Conservation (phyloP, 2,329 filamentous ascomycete genomes). For the Nemania abortiva region DNA sequence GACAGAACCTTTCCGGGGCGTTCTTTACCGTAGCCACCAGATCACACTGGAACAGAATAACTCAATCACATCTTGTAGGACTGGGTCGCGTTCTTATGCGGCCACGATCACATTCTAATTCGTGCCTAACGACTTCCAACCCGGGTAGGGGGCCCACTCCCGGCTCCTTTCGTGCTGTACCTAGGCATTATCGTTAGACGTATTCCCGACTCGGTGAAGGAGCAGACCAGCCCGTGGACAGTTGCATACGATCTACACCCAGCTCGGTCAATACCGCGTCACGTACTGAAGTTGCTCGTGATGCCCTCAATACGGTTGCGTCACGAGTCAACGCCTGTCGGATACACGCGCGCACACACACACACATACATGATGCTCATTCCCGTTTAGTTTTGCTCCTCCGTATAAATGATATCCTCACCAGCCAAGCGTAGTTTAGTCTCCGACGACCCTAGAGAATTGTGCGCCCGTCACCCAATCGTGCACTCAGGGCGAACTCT, state of each 20-base stretch:
- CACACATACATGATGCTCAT: neutral
- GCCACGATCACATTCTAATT: constrained; percentile 50
- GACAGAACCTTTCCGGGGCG: neutral
- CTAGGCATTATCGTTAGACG: constrained; percentile 16
- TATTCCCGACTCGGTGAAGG: constrained; percentile 35
- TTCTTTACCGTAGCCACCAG: constrained; percentile 37
- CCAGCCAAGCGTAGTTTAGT: constrained; percentile 26
- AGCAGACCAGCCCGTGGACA: constrained; percentile 24
- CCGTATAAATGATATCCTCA: constrained; percentile 1
- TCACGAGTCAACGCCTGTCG: constrained; percentile 19
- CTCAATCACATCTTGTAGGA: constrained; percentile 47
- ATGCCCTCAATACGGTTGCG: constrained; percentile 17
- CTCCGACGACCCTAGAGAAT: neutral
- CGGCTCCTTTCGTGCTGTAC: constrained; percentile 14
- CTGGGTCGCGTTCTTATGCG: constrained; percentile 50
- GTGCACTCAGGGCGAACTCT: constrained; percentile 44
- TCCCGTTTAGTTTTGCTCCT: constrained; percentile 4
- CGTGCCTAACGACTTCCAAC: constrained; percentile 47
- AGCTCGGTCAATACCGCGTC: constrained; percentile 31
- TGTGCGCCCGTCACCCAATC: constrained; percentile 45
- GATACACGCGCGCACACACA: neutral
- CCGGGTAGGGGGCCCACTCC: constrained; percentile 35
- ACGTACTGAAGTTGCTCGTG: constrained; percentile 24
- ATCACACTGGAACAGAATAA: constrained; percentile 48
- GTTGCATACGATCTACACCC: constrained; percentile 26